Base-by-base conservation (phyloP, 495 filamentous ascomycete species). In the Aspergillus cavernicola region DNA sequence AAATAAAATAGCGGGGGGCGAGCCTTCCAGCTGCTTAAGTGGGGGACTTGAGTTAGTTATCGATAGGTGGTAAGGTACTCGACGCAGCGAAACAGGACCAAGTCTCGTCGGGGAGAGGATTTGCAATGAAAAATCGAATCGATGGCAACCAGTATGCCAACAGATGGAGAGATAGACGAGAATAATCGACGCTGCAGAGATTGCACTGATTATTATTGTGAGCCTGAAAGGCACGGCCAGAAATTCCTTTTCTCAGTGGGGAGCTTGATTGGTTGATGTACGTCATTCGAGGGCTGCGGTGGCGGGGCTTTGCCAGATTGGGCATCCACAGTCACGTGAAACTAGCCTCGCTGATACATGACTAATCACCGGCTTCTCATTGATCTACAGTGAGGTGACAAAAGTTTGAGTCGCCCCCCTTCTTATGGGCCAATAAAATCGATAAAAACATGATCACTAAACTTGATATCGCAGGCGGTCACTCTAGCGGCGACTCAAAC, bases 21-120 rank as follows among this genome's bases (percentile, higher is more conserved):
- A 63, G 55, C 41, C 55, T 57, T 57, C 49, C 13, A 24, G 31
- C 38, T 54, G 41, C 32, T 46, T 57, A 47, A 64, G 60, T 63
- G 57, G 66, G 62, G 46, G 61, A 38, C 60, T 61, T 58, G 49
- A 65, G 69, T 63, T 68, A 69, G 69, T 74, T 74, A 71, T 72
- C 71, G 69, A 74, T 71, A 72, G 31, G n/a, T n/a, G n/a, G n/a
- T n/a, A n/a, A 47, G 9, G 24, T 28, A 66, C 50, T 19, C 35
- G 37, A 37, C 13, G 23, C 15, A 35, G 11, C 13, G 40, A 49
- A 16, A 33, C 10, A 37, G 37, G 18, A 29, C 29, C 20, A 52
- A 41, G 3, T 29, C 22, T 1, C 20, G 41, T 9, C 35, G 24
- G 26, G 31, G 4, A n/a, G 7, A 26, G 29, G 18, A 12, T 18